These are phyloP conservation scores for Coemansia sp. DNA, from an alignment of 192 early-diverging fungal genomes.

Conservation along the genomic window DNA sequence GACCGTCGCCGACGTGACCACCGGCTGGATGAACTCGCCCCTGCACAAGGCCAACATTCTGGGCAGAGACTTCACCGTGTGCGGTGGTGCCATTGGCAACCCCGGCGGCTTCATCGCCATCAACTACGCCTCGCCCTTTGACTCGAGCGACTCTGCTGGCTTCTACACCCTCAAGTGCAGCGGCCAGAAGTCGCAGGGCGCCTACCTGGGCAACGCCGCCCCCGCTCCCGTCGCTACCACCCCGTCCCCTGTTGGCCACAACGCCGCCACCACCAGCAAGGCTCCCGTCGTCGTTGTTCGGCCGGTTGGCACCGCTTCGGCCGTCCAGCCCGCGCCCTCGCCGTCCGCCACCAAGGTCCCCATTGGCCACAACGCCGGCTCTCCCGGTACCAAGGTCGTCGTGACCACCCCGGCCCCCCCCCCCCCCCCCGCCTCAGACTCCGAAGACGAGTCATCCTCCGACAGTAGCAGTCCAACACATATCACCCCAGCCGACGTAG, in stretches of 20 bases:
- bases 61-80: slow-evolving; percentile 33
- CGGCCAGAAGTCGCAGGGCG: slow-evolving; percentile 23
- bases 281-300: not conserved
- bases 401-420: no score
- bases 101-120: slow-evolving; percentile 28
- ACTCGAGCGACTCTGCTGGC: slow-evolving; percentile 3
- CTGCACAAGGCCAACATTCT: slow-evolving; percentile 53
- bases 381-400: slow-evolving; percentile 2
- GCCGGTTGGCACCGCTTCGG: not conserved
- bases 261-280: not conserved
- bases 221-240: not conserved
- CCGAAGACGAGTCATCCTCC: no score
- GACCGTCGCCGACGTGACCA: slow-evolving; percentile 8
- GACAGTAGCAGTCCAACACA: no score
- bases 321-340: no score
- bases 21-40: slow-evolving; percentile 50
- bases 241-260: slow-evolving; percentile 11
- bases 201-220: slow-evolving; percentile 1
- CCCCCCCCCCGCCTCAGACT: no score
- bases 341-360: no score
- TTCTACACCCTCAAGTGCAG: slow-evolving; percentile 38
- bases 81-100: slow-evolving; percentile 41
- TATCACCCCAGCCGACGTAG: no score
- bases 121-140: slow-evolving; percentile 37
- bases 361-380: no score